Evolutionary conservation across 805 yeast species (phyloP), one percentile per base, ranked within the genome.

Genomic region (Myxozyma geophila): DNA sequence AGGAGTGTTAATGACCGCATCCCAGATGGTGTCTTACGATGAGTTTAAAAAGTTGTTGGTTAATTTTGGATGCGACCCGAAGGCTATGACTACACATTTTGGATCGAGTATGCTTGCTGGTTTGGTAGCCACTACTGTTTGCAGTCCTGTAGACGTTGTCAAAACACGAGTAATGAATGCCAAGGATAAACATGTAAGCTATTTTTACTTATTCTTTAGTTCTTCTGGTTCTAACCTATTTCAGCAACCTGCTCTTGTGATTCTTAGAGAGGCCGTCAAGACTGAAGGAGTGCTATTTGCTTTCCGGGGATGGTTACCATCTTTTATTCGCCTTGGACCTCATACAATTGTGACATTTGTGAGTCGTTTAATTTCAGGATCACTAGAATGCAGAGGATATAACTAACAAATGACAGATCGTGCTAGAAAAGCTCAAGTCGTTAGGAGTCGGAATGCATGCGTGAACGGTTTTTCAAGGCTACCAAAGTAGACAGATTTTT

Each of bases 281-380:
- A 77, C 71, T 12, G 96, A 90, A 75, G 97, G 97, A 23, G 80
- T 84, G 13, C 82, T 86, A 0, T 91, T 91, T 77, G 84, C 90
- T 87, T 90, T 90, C 77, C 81, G 96, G 75, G 97, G 97, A 33
- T 90, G 97, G 97, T 78, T 88, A 43, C 96, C 96, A 39, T 86
- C 95, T 49, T 90, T 90, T 73, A 83, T 90, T 7, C 84, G 97
- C 73, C 80, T 90, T 66, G 96, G 96, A 0, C 97, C 97, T 41
- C 81, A 78, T 60, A 78, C 81, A 0, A 77, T 78, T 53, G 74
- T 78, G 37, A 78, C 80, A 4, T 78, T 78, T 54, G 68, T 64
- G 54, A 43, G 68, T 54, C 15, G 1, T 19, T 2, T 46, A 17
- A 19, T 13, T 2, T 15, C 13, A 28, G 1, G 39, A 10, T 13